Evolutionary conservation across 225 moss, liverwort and hornwort species (phyloP), one percentile per base, ranked within the genome.

Genomic region (Thuidium tamariscinum): DNA sequence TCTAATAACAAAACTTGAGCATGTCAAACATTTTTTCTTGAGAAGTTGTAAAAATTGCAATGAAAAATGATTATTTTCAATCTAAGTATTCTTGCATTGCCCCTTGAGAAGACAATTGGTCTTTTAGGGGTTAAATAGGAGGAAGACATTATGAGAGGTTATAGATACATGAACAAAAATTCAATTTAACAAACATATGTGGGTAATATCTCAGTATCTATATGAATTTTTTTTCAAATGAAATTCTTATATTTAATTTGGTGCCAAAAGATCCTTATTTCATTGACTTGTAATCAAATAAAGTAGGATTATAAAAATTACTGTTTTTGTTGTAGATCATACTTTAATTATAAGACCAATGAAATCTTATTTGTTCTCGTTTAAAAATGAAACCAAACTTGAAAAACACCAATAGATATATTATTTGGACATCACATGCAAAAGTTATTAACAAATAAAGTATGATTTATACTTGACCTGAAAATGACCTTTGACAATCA

Each of bases 181-280:
- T 68, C 41, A 12, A 0, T 68, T 69, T 0, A 3, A 23, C 7
- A 39, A 68, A 39, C 12, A 21, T 7, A 21, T 37, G 1, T 66
- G 3, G 5, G 3, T 0, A 66, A 0, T 37, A 22, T 3, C 7
- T 67, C 13, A 0, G 37, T 13, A 37, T 2, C 0, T 0, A 0
- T 0, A 66, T 36, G 22, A n/a, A 67, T 4, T 18, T 64, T 32
- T 5, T 1, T 1, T 22, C 1, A 22, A 37, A 67, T 67, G 0
- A 22, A 22, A 36, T 18, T 21, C 6, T 3, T 0, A 3, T 21
- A 21, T 6, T 11, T 5, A 5, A 20, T 20, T 11, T 65, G 20
- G 65, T 66, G 36, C 2, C 18, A 66, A 36, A 65, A n/a, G 65
- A n/a, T 36, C 5, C 0, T 66, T 20, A 21, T 36, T 66, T 37